A percentile compares a stretch with the other conserved stretches of the same genome.
These are phyloP conservation scores for grape (Vitis vinifera) DNA, from an alignment of 164 flowering plant species.

Conservation along the genomic window ASM3070453v1 NC_081812.1:13155001-13155500, in stretches of 20 bases:
- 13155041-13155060: conserved; percentile 52
- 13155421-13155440: background rate
- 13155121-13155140: background rate
- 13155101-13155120: background rate
- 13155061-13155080: conserved; percentile 80
- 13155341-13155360: too few relatives aligned
- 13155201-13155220: conserved; percentile 26
- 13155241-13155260: conserved; percentile 76
- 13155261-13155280: conserved; percentile 73
- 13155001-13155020: conserved; percentile 82
- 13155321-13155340: too few relatives aligned
- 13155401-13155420: background rate
- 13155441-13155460: background rate
- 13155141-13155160: too few relatives aligned
- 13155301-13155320: too few relatives aligned
- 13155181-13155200: background rate
- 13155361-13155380: too few relatives aligned
- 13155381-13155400: background rate
- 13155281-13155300: background rate
- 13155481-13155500: background rate
- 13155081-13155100: conserved; percentile 55
- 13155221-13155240: conserved; percentile 43
- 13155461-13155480: background rate
- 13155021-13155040: conserved; percentile 93
- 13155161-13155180: background rate